Evolutionary conservation across 2,329 filamentous ascomycete species (phyloP), one percentile per base, ranked within the genome.

Genomic region (Amylocarpus encephaloides): DNA sequence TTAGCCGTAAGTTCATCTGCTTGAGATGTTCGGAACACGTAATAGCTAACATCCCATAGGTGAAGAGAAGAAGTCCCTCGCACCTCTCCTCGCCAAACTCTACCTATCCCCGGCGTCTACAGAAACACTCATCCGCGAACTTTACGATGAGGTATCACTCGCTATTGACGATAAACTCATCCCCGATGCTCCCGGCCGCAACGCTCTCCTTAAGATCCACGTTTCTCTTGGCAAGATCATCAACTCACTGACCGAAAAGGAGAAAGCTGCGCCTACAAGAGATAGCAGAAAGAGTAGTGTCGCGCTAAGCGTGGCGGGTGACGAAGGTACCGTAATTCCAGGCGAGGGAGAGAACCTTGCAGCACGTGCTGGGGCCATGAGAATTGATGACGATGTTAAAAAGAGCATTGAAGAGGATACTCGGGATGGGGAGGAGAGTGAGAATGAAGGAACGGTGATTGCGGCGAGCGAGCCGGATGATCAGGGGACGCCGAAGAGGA

Each of bases 21-120:
- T n/a, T 42, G 29, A 26, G 11, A n/a, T 52, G 34, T 51, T 40
- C n/a, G 35, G 16, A n/a, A 26, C 51, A 43, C 47, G 63, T 71
- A 66, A 71, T 64, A 52, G 16, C 18, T n/a, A 26, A 26, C 22
- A 1, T 6, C 29, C 16, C 16, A 18, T 63, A 85, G 85, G 87
- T 66, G 90, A 95, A 57, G 91, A 96, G 68, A 88, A 87, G 71
- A 96, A 94, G 66, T 77, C 85, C 1, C 72, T 93, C 9, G 82
- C 88, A 26, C 78, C 83, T 0, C 79, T 96, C 43, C 77, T 97
- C 1, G 82, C 82, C 57, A 97, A 96, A 68, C 74, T 96, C 1
- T 82, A 91, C 64, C 77, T 97, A 43, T 83, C 85, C 1, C 78
- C 88, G 0, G 73, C 84, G 1, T 82, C 82, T 0, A 74, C 74